A percentile compares a stretch with the other conserved stretches of the same genome.
Conservation (phyloP, 192 early-diverging fungal genomes). For the Fimicolochytrium jonesii region DNA sequence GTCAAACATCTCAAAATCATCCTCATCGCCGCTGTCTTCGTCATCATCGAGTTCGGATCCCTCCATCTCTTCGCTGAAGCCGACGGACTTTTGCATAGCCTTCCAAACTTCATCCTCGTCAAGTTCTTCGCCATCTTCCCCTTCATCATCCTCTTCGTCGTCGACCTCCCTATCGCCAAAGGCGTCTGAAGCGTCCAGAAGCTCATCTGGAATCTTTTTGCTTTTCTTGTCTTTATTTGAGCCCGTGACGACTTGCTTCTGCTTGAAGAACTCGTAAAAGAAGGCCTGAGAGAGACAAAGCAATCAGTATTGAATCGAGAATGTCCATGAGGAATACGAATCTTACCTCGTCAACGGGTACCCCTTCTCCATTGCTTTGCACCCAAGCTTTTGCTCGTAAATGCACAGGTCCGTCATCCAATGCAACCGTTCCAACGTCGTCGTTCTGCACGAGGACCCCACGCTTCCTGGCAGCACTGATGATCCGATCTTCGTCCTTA, state of each 20-base stretch:
- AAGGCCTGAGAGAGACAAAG: slow-evolving; percentile 46
- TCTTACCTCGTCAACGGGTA: slow-evolving; percentile 69
- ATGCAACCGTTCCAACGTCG: slow-evolving; percentile 32
- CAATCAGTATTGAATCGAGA: slow-evolving; percentile 10
- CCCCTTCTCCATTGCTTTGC: slow-evolving; percentile 37
- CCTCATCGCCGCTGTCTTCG: slow-evolving; percentile 36
- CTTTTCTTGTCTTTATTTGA: slow-evolving; percentile 35
- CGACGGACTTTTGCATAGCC: slow-evolving; percentile 68
- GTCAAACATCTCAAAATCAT: too few relatives aligned
- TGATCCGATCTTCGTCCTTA: slow-evolving; percentile 33
- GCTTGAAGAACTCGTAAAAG: slow-evolving; percentile 74
- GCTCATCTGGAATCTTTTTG: slow-evolving; percentile 33
- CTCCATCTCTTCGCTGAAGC: slow-evolving; percentile 36
- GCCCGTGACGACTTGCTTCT: slow-evolving; percentile 39
- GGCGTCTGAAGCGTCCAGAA: slow-evolving; percentile 23
- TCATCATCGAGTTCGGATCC: slow-evolving; percentile 15
- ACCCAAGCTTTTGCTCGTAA: slow-evolving; percentile 51
- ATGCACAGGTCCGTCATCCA: slow-evolving; percentile 65
- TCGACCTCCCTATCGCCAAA: slow-evolving; percentile 13
- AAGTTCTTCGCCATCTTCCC: slow-evolving; percentile 47
- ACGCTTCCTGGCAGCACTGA: slow-evolving; percentile 51
- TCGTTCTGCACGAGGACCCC: slow-evolving; percentile 65
- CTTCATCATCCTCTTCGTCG: slow-evolving; percentile 40
- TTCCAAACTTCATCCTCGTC: slow-evolving; percentile 87
- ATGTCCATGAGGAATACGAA: background rate